Conservation (phyloP, 495 filamentous ascomycete species). For the Aspergillus campestris region DNA sequence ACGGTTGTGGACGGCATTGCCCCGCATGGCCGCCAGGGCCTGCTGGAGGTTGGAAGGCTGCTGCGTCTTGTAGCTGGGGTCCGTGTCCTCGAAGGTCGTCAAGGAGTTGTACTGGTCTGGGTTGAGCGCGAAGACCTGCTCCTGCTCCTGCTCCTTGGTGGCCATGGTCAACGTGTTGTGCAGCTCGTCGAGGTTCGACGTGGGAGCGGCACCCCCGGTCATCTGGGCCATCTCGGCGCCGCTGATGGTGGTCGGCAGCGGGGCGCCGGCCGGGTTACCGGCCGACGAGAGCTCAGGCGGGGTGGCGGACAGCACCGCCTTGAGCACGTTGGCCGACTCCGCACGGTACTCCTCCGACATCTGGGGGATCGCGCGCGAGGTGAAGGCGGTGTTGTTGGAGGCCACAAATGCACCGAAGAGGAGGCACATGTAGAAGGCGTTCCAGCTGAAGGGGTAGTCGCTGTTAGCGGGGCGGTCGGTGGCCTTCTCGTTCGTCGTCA, state of each 20-base stretch:
- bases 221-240: conserved; percentile 41
- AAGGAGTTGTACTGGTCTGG: conserved; percentile 85
- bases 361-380: conserved; percentile 59
- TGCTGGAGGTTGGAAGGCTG: conserved; percentile 64
- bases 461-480: conserved; percentile 64
- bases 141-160: conserved; percentile 77
- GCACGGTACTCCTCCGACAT: conserved; percentile 90
- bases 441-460: conserved; percentile 50
- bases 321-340: conserved; percentile 83
- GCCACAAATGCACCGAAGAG: conserved; percentile 95
- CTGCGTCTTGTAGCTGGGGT: conserved; percentile 35
- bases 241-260: conserved; percentile 43
- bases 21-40: conserved; percentile 71
- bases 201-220: conserved; percentile 42
- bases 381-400: conserved; percentile 61
- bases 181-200: conserved; percentile 65
- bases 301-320: conserved; percentile 71
- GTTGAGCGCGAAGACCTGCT: conserved; percentile 80
- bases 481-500: conserved; percentile 32
- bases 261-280: conserved; percentile 27
- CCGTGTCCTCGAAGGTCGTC: conserved; percentile 46
- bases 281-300: conserved; percentile 26
- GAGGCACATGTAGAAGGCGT: conserved; percentile 67
- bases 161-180: conserved; percentile 66
- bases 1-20: conserved; percentile 43